Evolutionary conservation across 805 yeast species (phyloP).

Genomic region (Sugiyamaella chiloensis): DNA sequence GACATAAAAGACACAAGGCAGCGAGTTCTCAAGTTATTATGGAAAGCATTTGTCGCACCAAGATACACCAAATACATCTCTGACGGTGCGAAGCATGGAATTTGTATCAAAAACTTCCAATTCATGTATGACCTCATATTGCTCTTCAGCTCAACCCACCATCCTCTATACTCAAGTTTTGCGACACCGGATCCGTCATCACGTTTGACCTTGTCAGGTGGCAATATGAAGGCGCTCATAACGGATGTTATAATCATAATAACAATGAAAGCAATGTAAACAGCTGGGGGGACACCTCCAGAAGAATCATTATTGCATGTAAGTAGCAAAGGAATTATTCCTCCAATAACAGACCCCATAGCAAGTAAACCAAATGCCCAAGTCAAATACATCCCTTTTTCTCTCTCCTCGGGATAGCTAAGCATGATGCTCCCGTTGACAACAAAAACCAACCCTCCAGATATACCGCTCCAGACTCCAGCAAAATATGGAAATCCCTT

Average conservation of each 20-base stretch:
- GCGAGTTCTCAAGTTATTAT: neutral
- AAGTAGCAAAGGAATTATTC: conserved; percentile 3
- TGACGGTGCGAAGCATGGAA: neutral
- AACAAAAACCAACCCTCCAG: conserved; percentile 4
- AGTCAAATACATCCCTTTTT: conserved; percentile 6
- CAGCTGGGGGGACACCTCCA: conserved; percentile 4
- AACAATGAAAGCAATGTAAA: conserved; percentile 7
- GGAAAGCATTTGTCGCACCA: neutral
- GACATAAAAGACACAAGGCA: neutral
- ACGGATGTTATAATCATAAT: conserved; percentile 1
- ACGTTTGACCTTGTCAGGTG: conserved; percentile 3
- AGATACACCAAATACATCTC: neutral
- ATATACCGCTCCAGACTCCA: conserved; percentile 1
- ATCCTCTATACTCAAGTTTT: conserved; percentile 4
- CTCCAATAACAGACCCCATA: conserved; percentile 6
- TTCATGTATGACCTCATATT: neutral
- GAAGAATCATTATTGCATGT: conserved; percentile 1
- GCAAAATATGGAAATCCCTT: neutral
- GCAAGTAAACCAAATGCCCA: conserved; percentile 7
- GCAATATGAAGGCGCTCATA: conserved; percentile 5
- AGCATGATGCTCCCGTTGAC: conserved; percentile 5
- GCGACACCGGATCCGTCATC: conserved; percentile 9
- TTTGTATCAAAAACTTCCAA: neutral
- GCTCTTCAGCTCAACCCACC: conserved; percentile 1
- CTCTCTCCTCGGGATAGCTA: conserved; percentile 5